These are phyloP conservation scores for Fraxinus platypoda DNA, from an alignment of 305 asterid species.

Conservation along the genomic window DNA sequence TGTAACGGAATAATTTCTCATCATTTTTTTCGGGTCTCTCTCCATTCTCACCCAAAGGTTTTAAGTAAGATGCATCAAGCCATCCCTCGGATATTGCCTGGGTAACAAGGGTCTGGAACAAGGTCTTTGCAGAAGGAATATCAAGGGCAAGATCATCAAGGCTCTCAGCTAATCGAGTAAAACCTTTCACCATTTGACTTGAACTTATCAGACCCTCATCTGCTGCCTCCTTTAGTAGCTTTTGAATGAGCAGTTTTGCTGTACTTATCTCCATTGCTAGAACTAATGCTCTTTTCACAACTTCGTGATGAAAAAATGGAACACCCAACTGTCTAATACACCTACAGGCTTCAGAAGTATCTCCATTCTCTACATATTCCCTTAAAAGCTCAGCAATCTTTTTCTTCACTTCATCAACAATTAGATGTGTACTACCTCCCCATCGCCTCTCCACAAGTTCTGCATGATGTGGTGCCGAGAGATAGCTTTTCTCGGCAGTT, in stretches of 20 bases:
- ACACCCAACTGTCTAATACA: constrained; percentile 78
- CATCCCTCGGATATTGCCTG: constrained; percentile 72
- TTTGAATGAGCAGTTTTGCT: constrained; percentile 52
- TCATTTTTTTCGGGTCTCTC: constrained; percentile 34
- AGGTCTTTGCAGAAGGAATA: constrained; percentile 66
- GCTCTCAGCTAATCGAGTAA: constrained; percentile 60
- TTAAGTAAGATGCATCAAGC: constrained; percentile 61
- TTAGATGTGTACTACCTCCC: constrained; percentile 85
- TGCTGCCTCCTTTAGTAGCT: constrained; percentile 66
- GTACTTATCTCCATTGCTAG: constrained; percentile 72
- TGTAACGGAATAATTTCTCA: constrained; percentile 51
- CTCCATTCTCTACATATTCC: constrained; percentile 77
- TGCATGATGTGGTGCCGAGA: constrained; percentile 85
- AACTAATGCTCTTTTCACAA: constrained; percentile 72
- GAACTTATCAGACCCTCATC: constrained; percentile 83
- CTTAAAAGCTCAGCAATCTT: constrained; percentile 69
- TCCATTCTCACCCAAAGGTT: constrained; percentile 41
- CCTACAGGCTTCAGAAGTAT: constrained; percentile 70
- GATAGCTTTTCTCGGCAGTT: constrained; percentile 82
- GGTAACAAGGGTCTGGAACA: constrained; percentile 49
- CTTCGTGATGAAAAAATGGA: constrained; percentile 84
- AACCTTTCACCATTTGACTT: constrained; percentile 80
- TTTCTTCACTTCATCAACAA: constrained; percentile 81
- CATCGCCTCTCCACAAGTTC: constrained; percentile 82
- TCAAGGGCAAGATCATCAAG: constrained; percentile 85